Evolutionary conservation across 2,329 filamentous ascomycete species (phyloP), one percentile per base, ranked within the genome.

Genomic region (Fusarium subglutinans): DNA sequence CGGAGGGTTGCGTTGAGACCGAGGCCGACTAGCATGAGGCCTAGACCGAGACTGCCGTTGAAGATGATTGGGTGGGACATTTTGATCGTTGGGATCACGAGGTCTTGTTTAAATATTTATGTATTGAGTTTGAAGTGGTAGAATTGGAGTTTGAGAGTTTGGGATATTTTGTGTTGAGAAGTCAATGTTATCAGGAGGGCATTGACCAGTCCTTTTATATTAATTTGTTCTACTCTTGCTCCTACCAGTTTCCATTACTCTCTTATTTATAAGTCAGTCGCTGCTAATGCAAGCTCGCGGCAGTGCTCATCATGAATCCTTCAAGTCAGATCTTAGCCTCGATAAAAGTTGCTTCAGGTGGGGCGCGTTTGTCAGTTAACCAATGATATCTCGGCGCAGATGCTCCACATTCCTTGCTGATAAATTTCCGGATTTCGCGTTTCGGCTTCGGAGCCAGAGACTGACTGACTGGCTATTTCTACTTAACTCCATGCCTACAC

Each of bases 1-100:
- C 68, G 68, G 37, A 70, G 14, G 5, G n/a, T 65, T 5, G 68
- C 60, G n/a, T 70, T 70, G 22, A 66, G 37, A 18, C 68, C 68
- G 15, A 70, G 66, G 4, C 45, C 24, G 15, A 69, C 22, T 7
- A 70, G 11, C 43, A 66, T 50, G 20, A 70, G 41, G 8, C 51
- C 51, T 8, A 69, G 8, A 1, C 57, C 64, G 10, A 69, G 66
- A 22, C 57, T 41, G 17, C 50, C 28, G 18, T 69, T 69, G 44
- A 69, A 69, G 18, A 63, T 50, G 28, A 69, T 57, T 33, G 68
- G 68, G 4, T 70, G 68, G 0, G 59, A 1, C 67, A 70, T 70
- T n/a, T 8, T 6, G 14, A 15, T 51, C 1, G 5, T 38, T 2
- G 13, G 2, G 2, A 6, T 33, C n/a, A 10, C 20, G 5, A 5